Base-by-base conservation (phyloP, 805 yeast genomes). In the Schizosaccharomyces octosporus region DNA sequence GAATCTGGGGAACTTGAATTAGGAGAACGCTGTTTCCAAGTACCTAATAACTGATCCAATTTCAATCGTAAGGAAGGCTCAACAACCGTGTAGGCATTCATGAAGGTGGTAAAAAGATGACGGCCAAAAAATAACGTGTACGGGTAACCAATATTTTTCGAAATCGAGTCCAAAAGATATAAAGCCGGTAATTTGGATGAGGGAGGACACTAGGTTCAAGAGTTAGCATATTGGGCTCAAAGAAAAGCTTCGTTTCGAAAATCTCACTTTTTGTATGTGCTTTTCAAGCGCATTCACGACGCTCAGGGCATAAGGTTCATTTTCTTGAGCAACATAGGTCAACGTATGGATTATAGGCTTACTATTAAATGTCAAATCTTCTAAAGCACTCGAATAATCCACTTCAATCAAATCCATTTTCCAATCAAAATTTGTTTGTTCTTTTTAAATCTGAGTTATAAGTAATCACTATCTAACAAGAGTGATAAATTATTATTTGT, bases 131-230 rank as follows among this genome's bases (percentile, higher is more conserved):
- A 70, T 5, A 81, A 76, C n/a, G 87, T 85, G 70, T 90, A 93
- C 1, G 97, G 97, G 64, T 82, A 78, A 7, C 97, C 96, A 41
- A 87, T 83, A 67, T 83, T 86, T 71, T 93, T 93, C 72, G 90
- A 85, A 59, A 93, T 85, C 19, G 97, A 88, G 71, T 93, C 97
- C 62, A 93, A 72, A 58, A 90, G 76, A 69, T 90, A 93, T 63
- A 93, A 76, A 3, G 93, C 81, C 66, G 80, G 93, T 59, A 93
- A 76, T 71, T 93, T 93, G 65, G 86, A 89, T 13, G 79, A 78
- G 1, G 97, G 97, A 2, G 85, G 60, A 19, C 60, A 39, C 60
- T 57, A 36, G 6, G n/a, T 6, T 19, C 27, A 9, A 17, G 17
- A 24, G 60, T 39, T 19, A 29, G 27, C 13, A 31, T 36, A 55